Evolutionary conservation across 441 rosid genomes (phyloP).

Genomic region (Mallotus repandus): DNA sequence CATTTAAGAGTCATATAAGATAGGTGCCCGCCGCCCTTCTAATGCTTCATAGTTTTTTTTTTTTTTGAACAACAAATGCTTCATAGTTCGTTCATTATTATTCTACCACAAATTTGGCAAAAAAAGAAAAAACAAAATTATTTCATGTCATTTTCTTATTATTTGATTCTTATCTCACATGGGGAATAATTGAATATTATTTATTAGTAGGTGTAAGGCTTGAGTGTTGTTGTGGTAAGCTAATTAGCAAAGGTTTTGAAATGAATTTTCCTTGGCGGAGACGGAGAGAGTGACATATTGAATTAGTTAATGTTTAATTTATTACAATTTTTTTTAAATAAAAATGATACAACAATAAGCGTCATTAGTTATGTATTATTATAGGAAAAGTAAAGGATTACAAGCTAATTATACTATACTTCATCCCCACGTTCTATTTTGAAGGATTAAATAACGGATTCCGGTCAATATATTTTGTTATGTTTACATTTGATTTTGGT

Average conservation of each 20-base stretch:
- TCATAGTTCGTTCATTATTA: no score
- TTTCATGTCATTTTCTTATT: not conserved
- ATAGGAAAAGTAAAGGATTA: not conserved
- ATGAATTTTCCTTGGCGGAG: constrained; percentile 1
- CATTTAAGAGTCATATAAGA: not conserved
- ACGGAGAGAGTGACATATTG: not conserved
- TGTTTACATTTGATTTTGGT: not conserved
- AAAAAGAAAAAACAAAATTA: not conserved
- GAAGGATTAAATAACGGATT: not conserved
- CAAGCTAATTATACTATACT: not conserved
- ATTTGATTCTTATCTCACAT: constrained; percentile 3
- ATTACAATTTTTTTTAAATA: no score
- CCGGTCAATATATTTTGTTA: not conserved
- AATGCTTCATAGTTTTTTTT: no score
- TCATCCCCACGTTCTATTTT: not conserved
- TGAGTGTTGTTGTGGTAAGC: not conserved
- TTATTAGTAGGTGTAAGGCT: not conserved
- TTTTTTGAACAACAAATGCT: no score
- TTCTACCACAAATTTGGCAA: no score
- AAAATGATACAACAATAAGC: not conserved
- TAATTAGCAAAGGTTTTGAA: no score
- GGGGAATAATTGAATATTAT: not conserved
- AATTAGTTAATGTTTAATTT: not conserved
- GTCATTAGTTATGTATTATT: constrained; percentile 9
- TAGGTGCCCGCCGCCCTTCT: constrained; percentile 17